These are phyloP conservation scores for Dissophora ornata DNA, from an alignment of 192 early-diverging fungal species.

Conservation along the genomic window DNA sequence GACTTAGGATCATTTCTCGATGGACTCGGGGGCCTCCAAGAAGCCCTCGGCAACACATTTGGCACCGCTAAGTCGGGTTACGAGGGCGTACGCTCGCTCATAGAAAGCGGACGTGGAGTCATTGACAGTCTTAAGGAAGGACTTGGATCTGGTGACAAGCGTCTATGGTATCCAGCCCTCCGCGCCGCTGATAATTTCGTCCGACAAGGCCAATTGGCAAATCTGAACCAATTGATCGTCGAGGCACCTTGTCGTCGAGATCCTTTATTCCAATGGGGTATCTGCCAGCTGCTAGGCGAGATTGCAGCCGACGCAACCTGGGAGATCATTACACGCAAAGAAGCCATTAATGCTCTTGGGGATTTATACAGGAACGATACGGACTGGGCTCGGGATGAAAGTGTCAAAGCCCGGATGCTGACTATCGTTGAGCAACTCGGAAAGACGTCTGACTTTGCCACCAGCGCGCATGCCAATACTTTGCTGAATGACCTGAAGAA, in stretches of 20 bases:
- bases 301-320: conserved; percentile 3
- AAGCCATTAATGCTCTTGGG: background rate
- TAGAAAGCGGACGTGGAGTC: background rate
- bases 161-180: conserved; percentile 4
- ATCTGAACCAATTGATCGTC: background rate
- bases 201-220: background rate
- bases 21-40: too few relatives aligned
- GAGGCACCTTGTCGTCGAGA: background rate
- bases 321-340: background rate
- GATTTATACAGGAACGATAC: too few relatives aligned
- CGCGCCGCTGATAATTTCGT: background rate
- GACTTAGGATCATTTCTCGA: background rate
- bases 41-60: too few relatives aligned
- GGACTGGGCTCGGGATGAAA: too few relatives aligned
- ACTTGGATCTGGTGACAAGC: background rate
- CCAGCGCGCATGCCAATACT: too few relatives aligned
- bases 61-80: too few relatives aligned
- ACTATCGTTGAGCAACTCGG: too few relatives aligned
- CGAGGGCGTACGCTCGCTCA: background rate
- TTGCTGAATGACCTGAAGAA: too few relatives aligned
- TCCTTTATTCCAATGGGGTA: background rate
- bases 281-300: conserved; percentile 11
- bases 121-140: background rate
- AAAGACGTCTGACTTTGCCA: too few relatives aligned
- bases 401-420: too few relatives aligned